Conservation (phyloP, 345 rosid genomes). For the Moricandia arvensis region DNA sequence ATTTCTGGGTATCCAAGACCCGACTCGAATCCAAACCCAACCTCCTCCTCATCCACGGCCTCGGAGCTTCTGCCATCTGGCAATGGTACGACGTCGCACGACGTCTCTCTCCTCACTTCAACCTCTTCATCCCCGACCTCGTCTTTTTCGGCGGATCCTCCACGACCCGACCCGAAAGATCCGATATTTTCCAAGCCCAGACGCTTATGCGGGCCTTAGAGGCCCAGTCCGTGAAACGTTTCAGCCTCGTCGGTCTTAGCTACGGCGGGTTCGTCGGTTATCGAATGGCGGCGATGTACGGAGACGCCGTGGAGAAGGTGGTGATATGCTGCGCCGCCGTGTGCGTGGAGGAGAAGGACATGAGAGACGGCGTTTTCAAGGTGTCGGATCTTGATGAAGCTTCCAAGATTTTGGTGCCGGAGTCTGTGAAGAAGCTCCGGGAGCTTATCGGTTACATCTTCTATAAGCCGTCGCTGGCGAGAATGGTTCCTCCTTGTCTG, state of each 20-base stretch:
- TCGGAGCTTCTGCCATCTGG: conserved; percentile 82
- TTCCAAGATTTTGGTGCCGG: conserved; percentile 59
- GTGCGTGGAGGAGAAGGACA: conserved; percentile 78
- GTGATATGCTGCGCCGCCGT: conserved; percentile 73
- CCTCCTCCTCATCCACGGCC: conserved; percentile 79
- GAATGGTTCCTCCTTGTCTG: conserved; percentile 52
- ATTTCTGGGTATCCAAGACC: conserved; percentile 73
- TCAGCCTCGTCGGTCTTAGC: conserved; percentile 73
- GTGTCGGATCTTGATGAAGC: conserved; percentile 77
- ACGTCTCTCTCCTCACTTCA: conserved; percentile 49
- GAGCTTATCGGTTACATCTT: conserved; percentile 56
- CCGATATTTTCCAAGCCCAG: conserved; percentile 74
- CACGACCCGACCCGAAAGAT: conserved; percentile 68
- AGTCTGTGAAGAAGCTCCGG: conserved; percentile 52
- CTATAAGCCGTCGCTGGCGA: conserved; percentile 42
- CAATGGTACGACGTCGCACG: conserved; percentile 60
- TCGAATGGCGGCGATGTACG: conserved; percentile 62
- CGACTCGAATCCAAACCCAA: conserved; percentile 40
- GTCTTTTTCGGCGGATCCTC: conserved; percentile 72
- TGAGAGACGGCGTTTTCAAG: conserved; percentile 56
- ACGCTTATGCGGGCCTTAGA: conserved; percentile 63
- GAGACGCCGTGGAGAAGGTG: conserved; percentile 61
- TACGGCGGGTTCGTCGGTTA: conserved; percentile 87
- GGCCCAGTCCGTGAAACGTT: conserved; percentile 45
- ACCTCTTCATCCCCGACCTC: conserved; percentile 72